Base-by-base conservation (phyloP, 192 early-diverging fungal species). In the Umbelopsis vinacea region DNA sequence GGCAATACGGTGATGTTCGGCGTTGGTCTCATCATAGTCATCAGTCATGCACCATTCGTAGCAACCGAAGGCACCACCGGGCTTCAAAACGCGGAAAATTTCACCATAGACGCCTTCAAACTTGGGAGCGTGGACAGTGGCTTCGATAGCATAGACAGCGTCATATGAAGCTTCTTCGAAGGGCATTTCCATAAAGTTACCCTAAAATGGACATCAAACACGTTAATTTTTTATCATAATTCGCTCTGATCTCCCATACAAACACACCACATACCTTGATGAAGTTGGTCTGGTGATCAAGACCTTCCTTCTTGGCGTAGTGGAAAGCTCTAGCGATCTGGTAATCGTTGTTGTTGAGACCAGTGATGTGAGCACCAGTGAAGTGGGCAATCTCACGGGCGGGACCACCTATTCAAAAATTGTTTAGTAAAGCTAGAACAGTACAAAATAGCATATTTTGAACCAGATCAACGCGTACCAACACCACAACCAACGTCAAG, bases 11-110 rank as follows among this genome's bases (percentile, higher is more conserved):
- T 81, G 85, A 74, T 96, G 95, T 33, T 84, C 85, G 21, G 86
- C 73, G 79, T 96, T 91, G 22, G 71, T 78, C 29, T 89, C 87
- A 78, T 98, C 92, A 77, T 89, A 97, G 66, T 91, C 87, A 52
- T 95, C 94, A 40, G 96, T 97, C 69, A 94, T 89, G 76, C 92
- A 87, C 97, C 97, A 98, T 80, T 98, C 97, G 83, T 98, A 98
- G 77, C 90, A 89, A 26, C 94, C 93, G 90, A 96, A 96, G 66
- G 84, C 80, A 60, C 92, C 92, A 26, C 96, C 96, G 50, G 97
- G 95, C 85, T 98, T 98, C 66, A 98, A 76, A 14, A 95, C 92
- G 54, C 95, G 88, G 88, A 91, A 97, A 74, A 93, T 92, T 74
- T 98, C 92, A 38, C 86, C 82, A 76, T 97, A 98, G 50, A 93